Conservation (phyloP, 148 eudicot genomes). For the Nepenthes gracilis region DNA sequence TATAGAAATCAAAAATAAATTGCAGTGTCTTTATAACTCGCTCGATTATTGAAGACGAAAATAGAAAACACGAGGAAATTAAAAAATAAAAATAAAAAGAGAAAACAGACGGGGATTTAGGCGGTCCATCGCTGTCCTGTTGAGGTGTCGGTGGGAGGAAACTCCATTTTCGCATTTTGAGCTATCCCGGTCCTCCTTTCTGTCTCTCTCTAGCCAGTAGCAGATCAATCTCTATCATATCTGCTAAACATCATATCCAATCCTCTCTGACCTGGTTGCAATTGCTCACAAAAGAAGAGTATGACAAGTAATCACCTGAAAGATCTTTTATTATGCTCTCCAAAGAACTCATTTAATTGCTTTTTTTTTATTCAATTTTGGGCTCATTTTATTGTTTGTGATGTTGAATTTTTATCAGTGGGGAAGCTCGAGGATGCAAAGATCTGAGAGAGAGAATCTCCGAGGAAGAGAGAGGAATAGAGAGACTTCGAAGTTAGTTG, state of each 20-base stretch:
- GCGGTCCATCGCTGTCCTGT: neutral
- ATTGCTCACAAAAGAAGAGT: neutral
- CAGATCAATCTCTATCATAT: neutral
- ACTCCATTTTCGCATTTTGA: neutral
- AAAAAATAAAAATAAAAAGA: slow-evolving; percentile 2
- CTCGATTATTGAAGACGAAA: too few species aligned
- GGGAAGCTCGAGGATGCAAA: slow-evolving; percentile 7
- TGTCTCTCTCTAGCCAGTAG: neutral
- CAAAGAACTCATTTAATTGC: neutral
- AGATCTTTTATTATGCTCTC: neutral
- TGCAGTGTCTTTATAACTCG: too few species aligned
- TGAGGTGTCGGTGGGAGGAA: neutral
- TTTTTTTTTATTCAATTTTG: neutral
- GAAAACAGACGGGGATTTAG: neutral
- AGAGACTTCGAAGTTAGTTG: slow-evolving; percentile 2
- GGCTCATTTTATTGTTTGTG: neutral
- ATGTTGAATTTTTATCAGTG: neutral
- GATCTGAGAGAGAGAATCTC: slow-evolving; percentile 13
- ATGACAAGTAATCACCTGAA: neutral
- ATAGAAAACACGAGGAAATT: too few species aligned
- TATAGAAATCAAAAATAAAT: too few species aligned
- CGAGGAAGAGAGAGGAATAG: slow-evolving; percentile 13
- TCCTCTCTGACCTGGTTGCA: neutral
- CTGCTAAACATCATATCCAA: neutral
- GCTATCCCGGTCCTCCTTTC: neutral